Base-by-base conservation (phyloP, 345 rosid species). In the Corchorus olitorius region DNA sequence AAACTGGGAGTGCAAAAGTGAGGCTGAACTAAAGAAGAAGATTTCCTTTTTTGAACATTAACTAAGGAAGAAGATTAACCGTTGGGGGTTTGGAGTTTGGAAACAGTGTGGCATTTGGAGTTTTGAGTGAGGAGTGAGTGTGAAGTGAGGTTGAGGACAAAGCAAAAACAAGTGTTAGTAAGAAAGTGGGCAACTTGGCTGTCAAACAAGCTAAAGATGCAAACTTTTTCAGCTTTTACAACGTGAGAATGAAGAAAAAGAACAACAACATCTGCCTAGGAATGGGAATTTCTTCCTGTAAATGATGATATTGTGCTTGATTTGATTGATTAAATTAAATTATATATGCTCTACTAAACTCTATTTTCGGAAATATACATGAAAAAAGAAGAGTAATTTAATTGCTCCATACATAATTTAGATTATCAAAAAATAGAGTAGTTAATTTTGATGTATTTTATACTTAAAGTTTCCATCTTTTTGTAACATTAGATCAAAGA, bases 161-260 rank as follows among this genome's bases (percentile, higher is more conserved):
- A 64, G 46, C 69, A n/a, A 64, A 35, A 41, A 6, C 8, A 39
- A 39, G 6, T 39, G 6, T 3, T 4, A 39, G 6, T 4, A 3
- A 41, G 1, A 11, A 27, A 59, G 37, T 12, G 7, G 6, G 11
- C 63, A 3, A 59, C 37, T 27, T 59, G 16, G 11, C 14, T 22
- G 12, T 4, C 63, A 11, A 14, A 72, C 62, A 35, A 54, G 49
- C 48, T 3, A 72, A 72, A 72, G 37, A 39, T 72, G 53, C 49
- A 43, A 72, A 63, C 75, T 54, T 45, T 39, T 20, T 72, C 75
- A 59, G 49, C 64, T 34, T 54, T 56, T 22, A 41, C 62, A 72
- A 59, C 63, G 64, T 39, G 37, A 72, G 65, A 22, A n/a, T 2
- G 65, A 72, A 56, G 52, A 41, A 72, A 72, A 72, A 39, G 50